phyloP scores from a whole-genome alignment of 1,284 basidiomycete genomes.

The Trichosporon ovoides region DNA sequence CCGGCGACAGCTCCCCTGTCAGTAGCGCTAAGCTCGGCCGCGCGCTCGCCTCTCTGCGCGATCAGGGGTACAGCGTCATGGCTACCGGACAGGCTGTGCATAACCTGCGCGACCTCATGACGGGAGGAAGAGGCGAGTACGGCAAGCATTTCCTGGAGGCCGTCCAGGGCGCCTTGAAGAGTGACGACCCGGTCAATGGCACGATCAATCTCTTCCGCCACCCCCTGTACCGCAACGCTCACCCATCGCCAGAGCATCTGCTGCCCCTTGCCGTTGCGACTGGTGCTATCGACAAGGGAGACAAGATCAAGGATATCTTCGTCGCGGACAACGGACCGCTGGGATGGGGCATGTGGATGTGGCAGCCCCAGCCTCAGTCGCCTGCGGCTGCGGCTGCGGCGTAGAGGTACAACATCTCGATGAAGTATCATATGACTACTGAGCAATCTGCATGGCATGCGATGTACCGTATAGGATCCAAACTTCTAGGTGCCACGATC shows the following conservation, averaged over 20 bases:
- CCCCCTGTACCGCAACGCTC: slow-evolving; percentile 37
- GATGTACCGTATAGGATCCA: too few species aligned
- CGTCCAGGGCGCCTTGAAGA: slow-evolving; percentile 20
- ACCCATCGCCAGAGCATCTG: slow-evolving; percentile 47
- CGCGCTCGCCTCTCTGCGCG: slow-evolving; percentile 40
- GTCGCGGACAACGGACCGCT: slow-evolving; percentile 30
- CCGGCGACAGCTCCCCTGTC: slow-evolving; percentile 36
- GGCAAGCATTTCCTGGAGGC: slow-evolving; percentile 31
- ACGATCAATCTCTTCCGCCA: slow-evolving; percentile 31
- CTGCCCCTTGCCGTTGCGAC: slow-evolving; percentile 41
- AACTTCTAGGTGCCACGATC: too few species aligned
- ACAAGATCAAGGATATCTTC: slow-evolving; percentile 32
- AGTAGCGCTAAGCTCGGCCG: slow-evolving; percentile 47
- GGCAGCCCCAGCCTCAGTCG: slow-evolving; percentile 19
- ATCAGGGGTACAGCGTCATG: slow-evolving; percentile 43
- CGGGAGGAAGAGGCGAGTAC: slow-evolving; percentile 4
- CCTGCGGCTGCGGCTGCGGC: neutral
- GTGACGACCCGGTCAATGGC: slow-evolving; percentile 17
- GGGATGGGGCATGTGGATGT: slow-evolving; percentile 47
- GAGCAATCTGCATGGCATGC: too few species aligned
- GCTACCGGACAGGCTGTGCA: slow-evolving; percentile 45
- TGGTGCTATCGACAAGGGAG: slow-evolving; percentile 28
- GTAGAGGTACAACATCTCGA: neutral
- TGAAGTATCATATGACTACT: too few species aligned
- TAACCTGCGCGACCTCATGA: slow-evolving; percentile 43